phyloP scores from a whole-genome alignment of 2,329 filamentous ascomycete species.

The Coniochaeta sp. region DNA sequence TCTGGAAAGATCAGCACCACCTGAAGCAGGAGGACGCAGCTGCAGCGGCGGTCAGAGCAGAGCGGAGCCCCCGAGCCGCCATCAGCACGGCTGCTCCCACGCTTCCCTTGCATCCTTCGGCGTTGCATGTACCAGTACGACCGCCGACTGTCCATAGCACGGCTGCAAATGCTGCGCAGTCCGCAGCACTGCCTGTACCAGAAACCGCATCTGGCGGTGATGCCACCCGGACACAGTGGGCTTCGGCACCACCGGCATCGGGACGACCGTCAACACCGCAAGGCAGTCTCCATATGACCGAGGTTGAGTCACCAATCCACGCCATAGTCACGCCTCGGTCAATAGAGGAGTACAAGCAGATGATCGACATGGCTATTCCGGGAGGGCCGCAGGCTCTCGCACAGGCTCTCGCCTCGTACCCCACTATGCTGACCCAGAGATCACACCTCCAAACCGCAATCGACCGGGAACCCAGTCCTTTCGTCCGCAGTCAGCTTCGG shows the following conservation, averaged over 20 bases:
- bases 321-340: conserved; percentile 25
- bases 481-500: conserved; percentile 39
- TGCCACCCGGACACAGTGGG: conserved; percentile 5
- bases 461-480: conserved; percentile 40
- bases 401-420: conserved; percentile 36
- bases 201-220: conserved; percentile 1
- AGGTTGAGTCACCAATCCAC: conserved; percentile 22
- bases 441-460: conserved; percentile 42
- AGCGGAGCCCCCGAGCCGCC: not conserved
- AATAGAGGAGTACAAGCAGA: conserved; percentile 34
- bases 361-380: conserved; percentile 47
- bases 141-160: not conserved
- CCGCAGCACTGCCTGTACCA: not conserved
- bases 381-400: conserved; percentile 40
- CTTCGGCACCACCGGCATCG: conserved; percentile 7
- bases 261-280: conserved; percentile 6
- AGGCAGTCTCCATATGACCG: conserved; percentile 13
- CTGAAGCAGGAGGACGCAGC: conserved; percentile 67
- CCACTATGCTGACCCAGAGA: conserved; percentile 39
- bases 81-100: not conserved
- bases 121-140: conserved; percentile 6
- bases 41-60: not conserved
- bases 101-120: conserved; percentile 10
- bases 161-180: not conserved
- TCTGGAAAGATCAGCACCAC: conserved; percentile 73